phyloP scores from a whole-genome alignment of 2,329 filamentous ascomycete genomes.

The Microsporum audouinii region DNA sequence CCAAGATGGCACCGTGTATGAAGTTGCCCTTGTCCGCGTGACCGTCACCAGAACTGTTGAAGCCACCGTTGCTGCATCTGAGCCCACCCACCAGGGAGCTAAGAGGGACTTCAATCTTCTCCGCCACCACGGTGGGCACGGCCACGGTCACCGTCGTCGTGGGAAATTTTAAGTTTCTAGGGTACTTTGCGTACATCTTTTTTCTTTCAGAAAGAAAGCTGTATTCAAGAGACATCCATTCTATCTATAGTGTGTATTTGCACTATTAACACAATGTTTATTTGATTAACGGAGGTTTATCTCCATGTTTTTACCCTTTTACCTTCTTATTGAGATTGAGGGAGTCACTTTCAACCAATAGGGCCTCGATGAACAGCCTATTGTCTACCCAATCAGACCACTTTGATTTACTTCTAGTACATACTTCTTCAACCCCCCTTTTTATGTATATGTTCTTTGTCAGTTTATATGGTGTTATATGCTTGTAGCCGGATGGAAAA shows the following conservation, averaged over 20 bases:
- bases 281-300: not conserved
- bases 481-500: not conserved
- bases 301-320: not conserved
- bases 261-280: not conserved
- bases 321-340: not conserved
- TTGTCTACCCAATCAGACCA: not conserved
- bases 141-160: conserved; percentile 6
- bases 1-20: conserved; percentile 10
- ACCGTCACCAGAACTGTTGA: conserved; percentile 10
- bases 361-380: not conserved
- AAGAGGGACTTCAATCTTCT: not conserved
- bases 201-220: not conserved
- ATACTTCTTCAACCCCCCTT: not conserved
- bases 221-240: not conserved
- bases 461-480: not conserved
- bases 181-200: too few species aligned
- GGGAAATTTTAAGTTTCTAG: not conserved
- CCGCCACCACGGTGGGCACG: conserved; percentile 7
- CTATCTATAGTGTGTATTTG: not conserved
- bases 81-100: not conserved
- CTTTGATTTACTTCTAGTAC: not conserved
- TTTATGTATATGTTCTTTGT: not conserved
- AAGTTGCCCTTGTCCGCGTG: conserved; percentile 10
- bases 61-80: not conserved
- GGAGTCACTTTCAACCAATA: not conserved